A percentile compares a stretch with the other conserved stretches of the same genome.
phyloP scores from a whole-genome alignment of 106 monocot species.

The Gastrodia elata region DNA sequence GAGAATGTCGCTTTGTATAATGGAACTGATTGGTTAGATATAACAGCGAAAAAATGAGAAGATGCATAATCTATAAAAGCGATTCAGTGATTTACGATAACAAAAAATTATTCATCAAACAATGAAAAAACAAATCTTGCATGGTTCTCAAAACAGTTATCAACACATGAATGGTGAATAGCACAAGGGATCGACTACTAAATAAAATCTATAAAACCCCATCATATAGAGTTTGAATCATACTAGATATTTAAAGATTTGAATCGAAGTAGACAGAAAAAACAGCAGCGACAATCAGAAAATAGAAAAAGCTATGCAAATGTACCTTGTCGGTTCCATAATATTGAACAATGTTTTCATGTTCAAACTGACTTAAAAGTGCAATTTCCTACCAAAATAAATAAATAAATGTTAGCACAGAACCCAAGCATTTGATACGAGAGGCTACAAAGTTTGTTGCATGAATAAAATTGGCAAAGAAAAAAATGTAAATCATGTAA shows the following conservation, averaged over 20 bases:
- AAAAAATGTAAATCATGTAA: background rate
- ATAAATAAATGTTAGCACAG: slow-evolving; percentile 3
- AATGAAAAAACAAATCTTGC: background rate
- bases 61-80: background rate
- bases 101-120: background rate
- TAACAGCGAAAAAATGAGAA: background rate
- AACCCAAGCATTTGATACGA: background rate
- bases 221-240: background rate
- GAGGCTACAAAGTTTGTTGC: background rate
- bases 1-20: background rate
- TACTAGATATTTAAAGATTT: background rate
- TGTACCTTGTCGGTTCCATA: slow-evolving; percentile 75
- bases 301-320: background rate
- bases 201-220: background rate
- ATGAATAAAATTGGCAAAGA: background rate
- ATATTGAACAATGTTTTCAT: slow-evolving; percentile 82
- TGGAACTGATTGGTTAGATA: too few relatives aligned
- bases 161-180: background rate
- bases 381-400: slow-evolving; percentile 54
- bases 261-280: background rate
- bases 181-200: background rate
- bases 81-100: background rate
- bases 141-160: background rate
- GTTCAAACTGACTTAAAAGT: slow-evolving; percentile 75
- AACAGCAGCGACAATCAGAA: background rate